Percentiles rank a stretch among this genome's conserved stretches.
Evolutionary conservation across 768 basidiomycete species (phyloP).

Genomic region (Pulveroboletus sp.): DNA sequence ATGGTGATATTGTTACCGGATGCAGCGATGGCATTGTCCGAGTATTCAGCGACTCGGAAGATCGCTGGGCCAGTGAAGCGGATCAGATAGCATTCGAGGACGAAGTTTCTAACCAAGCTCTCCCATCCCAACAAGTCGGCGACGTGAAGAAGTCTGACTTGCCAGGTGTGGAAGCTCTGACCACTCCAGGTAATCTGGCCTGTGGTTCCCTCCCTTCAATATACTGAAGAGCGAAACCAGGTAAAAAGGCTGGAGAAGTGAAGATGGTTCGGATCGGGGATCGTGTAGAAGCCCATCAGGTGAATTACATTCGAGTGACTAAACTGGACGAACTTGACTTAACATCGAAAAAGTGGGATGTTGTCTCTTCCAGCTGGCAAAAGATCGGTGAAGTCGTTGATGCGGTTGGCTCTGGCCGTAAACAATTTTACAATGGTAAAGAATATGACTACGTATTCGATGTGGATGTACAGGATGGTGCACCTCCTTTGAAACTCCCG

Average conservation of each 20-base stretch:
- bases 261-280: conserved; percentile 84
- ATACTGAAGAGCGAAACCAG: conserved; percentile 35
- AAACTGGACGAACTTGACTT: neutral
- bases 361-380: conserved; percentile 65
- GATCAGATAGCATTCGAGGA: conserved; percentile 71
- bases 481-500: conserved; percentile 88
- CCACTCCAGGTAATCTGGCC: conserved; percentile 50
- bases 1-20: conserved; percentile 90
- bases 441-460: conserved; percentile 99
- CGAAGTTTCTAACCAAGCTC: conserved; percentile 68
- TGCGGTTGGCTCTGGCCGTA: conserved; percentile 84
- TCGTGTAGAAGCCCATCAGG: conserved; percentile 88
- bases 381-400: conserved; percentile 96
- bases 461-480: conserved; percentile 92
- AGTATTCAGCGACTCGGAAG: conserved; percentile 73
- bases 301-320: conserved; percentile 28
- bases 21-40: conserved; percentile 85
- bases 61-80: conserved; percentile 65
- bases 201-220: neutral
- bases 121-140: conserved; percentile 85
- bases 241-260: conserved; percentile 91
- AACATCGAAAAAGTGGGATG: conserved; percentile 72
- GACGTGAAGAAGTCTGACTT: conserved; percentile 92
- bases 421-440: conserved; percentile 87
- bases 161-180: conserved; percentile 79